A percentile compares a stretch with the other conserved stretches of the same genome.
phyloP scores from a whole-genome alignment of 768 basidiomycete species.

The Tubosaeta brunneosetosa region DNA sequence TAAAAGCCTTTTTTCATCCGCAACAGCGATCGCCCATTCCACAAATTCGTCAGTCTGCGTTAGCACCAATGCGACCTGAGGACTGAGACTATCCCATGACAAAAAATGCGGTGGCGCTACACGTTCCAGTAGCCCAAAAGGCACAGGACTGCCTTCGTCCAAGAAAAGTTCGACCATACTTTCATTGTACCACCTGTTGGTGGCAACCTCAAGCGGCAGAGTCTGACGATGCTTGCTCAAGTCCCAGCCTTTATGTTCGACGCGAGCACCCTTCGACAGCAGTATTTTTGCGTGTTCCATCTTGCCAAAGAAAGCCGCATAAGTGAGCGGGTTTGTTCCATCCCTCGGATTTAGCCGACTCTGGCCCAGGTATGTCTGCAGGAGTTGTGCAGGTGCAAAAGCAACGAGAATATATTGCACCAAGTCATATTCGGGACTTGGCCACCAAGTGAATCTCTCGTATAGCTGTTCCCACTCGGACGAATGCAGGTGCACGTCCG shows the following conservation, averaged over 20 bases:
- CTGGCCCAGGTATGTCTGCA: background rate
- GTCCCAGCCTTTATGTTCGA: background rate
- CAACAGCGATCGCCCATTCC: constrained; percentile 1
- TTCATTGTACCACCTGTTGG: no score
- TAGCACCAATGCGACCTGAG: no score
- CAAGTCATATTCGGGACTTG: background rate
- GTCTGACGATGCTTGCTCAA: background rate
- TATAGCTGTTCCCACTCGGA: constrained; percentile 2
- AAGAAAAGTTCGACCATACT: background rate
- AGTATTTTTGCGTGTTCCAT: background rate
- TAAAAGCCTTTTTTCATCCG: background rate
- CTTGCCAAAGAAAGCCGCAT: background rate
- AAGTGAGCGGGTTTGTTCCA: constrained; percentile 2
- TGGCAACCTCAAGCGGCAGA: background rate
- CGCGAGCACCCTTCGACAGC: background rate
- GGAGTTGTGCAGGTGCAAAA: background rate
- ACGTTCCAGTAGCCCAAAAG: background rate
- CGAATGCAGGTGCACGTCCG: background rate
- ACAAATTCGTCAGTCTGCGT: constrained; percentile 10
- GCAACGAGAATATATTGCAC: background rate
- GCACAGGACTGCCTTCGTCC: background rate
- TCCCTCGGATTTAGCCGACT: background rate
- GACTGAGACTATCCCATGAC: no score
- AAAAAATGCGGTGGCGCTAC: background rate
- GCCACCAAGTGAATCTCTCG: background rate